Evolutionary conservation across 2,329 filamentous ascomycete species (phyloP).

Genomic region (Lachnellula hyalina): DNA sequence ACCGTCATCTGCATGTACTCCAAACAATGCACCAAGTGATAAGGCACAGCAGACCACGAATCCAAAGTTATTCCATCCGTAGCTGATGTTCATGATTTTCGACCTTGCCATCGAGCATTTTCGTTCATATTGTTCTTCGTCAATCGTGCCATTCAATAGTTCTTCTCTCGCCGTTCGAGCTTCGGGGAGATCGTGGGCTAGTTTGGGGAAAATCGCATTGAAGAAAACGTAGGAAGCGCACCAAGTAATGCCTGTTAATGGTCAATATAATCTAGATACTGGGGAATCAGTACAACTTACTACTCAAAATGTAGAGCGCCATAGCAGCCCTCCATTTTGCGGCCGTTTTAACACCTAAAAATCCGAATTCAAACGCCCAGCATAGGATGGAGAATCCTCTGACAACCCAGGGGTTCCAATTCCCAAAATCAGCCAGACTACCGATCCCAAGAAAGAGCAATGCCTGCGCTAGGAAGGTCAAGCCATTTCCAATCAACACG

Average conservation of each 20-base stretch:
- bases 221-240: constrained; percentile 32
- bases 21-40: constrained; percentile 24
- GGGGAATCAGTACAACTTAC: constrained; percentile 15
- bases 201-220: constrained; percentile 30
- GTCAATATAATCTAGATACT: background rate
- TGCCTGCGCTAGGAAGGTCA: constrained; percentile 27
- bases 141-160: constrained; percentile 19
- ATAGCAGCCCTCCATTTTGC: constrained; percentile 28
- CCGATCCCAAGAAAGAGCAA: constrained; percentile 27
- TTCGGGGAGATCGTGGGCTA: constrained; percentile 29
- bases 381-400: constrained; percentile 25
- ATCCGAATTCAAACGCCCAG: constrained; percentile 31
- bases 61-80: constrained; percentile 29
- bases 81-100: constrained; percentile 31
- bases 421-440: constrained; percentile 29
- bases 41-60: constrained; percentile 27
- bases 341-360: constrained; percentile 24
- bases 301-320: constrained; percentile 29
- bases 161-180: constrained; percentile 21
- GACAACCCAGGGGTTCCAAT: constrained; percentile 31
- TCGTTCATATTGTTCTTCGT: constrained; percentile 24
- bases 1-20: constrained; percentile 24
- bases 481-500: constrained; percentile 26
- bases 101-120: constrained; percentile 27
- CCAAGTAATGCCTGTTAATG: constrained; percentile 24